A percentile compares a stretch with the other conserved stretches of the same genome.
phyloP scores from a whole-genome alignment of 805 yeast genomes.

The Kodamaea kakaduensis region DNA sequence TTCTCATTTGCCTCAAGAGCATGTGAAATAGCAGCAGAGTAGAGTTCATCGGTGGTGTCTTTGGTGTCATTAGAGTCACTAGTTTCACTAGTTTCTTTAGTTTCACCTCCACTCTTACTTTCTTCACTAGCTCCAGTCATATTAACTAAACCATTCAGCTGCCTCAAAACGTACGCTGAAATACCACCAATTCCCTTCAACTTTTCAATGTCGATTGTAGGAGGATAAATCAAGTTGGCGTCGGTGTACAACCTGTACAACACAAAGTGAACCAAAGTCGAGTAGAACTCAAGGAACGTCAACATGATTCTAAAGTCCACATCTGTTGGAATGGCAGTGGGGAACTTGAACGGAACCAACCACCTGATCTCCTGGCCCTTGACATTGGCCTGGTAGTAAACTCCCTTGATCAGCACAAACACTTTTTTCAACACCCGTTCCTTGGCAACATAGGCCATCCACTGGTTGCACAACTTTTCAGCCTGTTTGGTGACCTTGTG shows the following conservation, averaged over 20 bases:
- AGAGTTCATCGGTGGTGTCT: conserved; percentile 24
- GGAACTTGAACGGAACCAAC: conserved; percentile 96
- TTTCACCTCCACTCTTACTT: no score
- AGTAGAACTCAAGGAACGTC: conserved; percentile 92
- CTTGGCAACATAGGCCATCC: conserved; percentile 90
- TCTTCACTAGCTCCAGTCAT: conserved; percentile 12
- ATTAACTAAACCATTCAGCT: conserved; percentile 38
- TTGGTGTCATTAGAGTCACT: no score
- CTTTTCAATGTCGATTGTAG: conserved; percentile 67
- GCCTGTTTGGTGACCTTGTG: conserved; percentile 86
- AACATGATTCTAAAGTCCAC: conserved; percentile 96
- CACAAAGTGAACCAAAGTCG: conserved; percentile 85
- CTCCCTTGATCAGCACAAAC: conserved; percentile 95
- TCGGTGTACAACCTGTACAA: conserved; percentile 83
- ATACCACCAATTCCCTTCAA: conserved; percentile 88
- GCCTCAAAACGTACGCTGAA: conserved; percentile 73
- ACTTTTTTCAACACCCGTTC: conserved; percentile 81
- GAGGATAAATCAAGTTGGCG: conserved; percentile 85
- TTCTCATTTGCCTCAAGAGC: conserved; percentile 52
- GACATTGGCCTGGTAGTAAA: conserved; percentile 85
- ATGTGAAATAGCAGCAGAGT: conserved; percentile 39
- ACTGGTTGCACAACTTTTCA: conserved; percentile 79
- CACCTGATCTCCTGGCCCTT: conserved; percentile 92
- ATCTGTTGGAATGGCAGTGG: conserved; percentile 90
- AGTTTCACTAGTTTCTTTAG: no score